Base-by-base conservation (phyloP, 768 basidiomycete species). In the Terana coerulea region DNA sequence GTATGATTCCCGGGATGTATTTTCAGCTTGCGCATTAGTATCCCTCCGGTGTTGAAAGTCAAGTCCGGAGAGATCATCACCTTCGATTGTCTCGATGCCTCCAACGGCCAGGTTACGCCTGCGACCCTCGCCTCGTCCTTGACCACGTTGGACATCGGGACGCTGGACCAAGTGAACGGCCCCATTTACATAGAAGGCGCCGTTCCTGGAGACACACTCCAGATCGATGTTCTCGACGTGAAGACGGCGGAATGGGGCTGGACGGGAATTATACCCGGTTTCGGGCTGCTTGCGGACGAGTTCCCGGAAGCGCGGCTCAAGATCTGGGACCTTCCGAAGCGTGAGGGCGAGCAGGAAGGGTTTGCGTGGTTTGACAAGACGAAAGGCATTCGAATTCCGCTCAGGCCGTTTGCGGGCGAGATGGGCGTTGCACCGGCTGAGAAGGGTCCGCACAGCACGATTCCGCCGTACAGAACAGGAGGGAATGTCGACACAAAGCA, bases 401-500 rank as follows among this genome's bases (percentile, higher is more conserved):
- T 84, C 5, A 59, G 70, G 30, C 81, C 83, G 14, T 84, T 84
- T 64, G 75, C 79, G 8, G 82, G 83, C 0, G 81, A 83, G 65
- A 81, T 84, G 78, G 81, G 83, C 12, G 77, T 83, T 15, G 82
- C 77, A 17, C 75, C 71, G 19, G 79, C 72, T 14, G 67, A 67
- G 49, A 61, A 58, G 9, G 83, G 83, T 2, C 70, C 76, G 25
- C 76, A 74, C 57, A 83, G 81, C 12, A 83, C 80, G 15, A 83
- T 83, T 42, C 83, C 83, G 39, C 83, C 82, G 1, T 83, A 81
- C 54, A 67, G 63, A 28, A 83, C 82, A 0, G 82, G 81, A 2
- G 81, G 83, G 1, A 83, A 84, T 59, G 67, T 84, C 15, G 83
- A 84, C 54, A 83, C 82, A 22, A 77, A 74, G 51, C 76, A 83